phyloP scores from a whole-genome alignment of 768 basidiomycete species.

The Amanita exitialis region DNA sequence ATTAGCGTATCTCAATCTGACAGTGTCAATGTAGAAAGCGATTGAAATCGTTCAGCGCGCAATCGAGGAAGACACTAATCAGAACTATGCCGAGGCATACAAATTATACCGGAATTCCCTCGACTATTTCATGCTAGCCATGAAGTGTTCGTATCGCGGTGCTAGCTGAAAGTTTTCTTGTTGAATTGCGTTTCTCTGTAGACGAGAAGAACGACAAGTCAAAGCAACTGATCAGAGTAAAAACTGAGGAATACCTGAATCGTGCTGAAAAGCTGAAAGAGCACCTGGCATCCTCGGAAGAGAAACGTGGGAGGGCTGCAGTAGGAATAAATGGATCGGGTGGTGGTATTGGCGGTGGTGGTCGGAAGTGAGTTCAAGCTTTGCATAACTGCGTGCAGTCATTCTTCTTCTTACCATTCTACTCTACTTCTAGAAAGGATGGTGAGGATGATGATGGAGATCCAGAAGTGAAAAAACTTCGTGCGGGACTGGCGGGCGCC shows the following conservation, averaged over 20 bases:
- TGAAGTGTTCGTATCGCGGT: constrained; percentile 58
- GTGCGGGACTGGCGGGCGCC: constrained; percentile 81
- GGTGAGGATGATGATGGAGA: constrained; percentile 70
- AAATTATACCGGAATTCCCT: constrained; percentile 91
- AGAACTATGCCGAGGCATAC: constrained; percentile 91
- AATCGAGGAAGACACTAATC: constrained; percentile 87
- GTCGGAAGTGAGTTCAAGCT: constrained; percentile 29
- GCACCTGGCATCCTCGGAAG: constrained; percentile 55
- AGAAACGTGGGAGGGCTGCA: constrained; percentile 46
- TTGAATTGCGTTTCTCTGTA: constrained; percentile 17
- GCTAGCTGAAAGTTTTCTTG: background rate
- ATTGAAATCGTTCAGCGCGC: constrained; percentile 90
- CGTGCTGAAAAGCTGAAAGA: constrained; percentile 90
- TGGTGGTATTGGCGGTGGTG: constrained; percentile 26
- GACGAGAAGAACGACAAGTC: constrained; percentile 95
- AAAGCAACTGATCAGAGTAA: constrained; percentile 73
- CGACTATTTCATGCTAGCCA: constrained; percentile 97
- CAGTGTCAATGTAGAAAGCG: constrained; percentile 31
- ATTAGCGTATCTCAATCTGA: background rate
- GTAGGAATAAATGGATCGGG: constrained; percentile 39
- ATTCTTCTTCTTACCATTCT: background rate
- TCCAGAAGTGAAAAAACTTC: constrained; percentile 91
- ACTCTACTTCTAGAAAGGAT: constrained; percentile 23
- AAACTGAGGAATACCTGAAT: constrained; percentile 85
- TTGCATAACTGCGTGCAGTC: background rate